Evolutionary conservation across 371 early-diverging fungal genomes (phyloP), one percentile per base, ranked within the genome.

Genomic region (Funneliformis caledonium): DNA sequence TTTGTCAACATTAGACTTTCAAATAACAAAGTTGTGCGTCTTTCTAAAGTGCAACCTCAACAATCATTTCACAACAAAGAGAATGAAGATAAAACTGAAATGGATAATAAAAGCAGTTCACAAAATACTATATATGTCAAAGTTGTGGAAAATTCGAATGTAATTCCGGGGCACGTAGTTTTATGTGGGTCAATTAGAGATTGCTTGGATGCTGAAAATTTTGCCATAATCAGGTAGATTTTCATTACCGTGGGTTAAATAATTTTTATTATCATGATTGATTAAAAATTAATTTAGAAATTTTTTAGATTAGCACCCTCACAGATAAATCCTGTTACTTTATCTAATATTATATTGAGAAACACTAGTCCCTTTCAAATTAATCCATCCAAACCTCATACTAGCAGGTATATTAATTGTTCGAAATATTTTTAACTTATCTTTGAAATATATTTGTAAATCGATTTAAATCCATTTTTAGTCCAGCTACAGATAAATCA

Each of bases 121-220:
- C 52, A 64, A 0, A 84, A 82, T 26, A 83, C 83, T 1, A 81
- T 87, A 11, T 88, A 83, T 81, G 88, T 86, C 31, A 80, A 82
- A 45, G 83, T 89, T 5, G 76, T 83, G 1, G 61, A 85, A 12
- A 85, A 85, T 1, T 69, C 72, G 45, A 65, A 76, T 43, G 83
- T 91, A 11, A 88, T 89, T 4, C 47, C 83, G 5, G 85, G 88
- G n/a, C 89, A 89, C 86, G 87, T 91, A 12, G 87, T 83, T 26
- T 72, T 91, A 12, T 85, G 84, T 5, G 81, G 85, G 50, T 81
- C 82, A 19, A 86, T 88, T 8, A 83, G 85, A 59, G 82, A 85
- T n/a, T 87, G 86, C 2, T 67, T 90, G 69, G 87, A 87, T 31
- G 81, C 84, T 0, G 86, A 87, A 59, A 85, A 85, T 60, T 88